Conservation (phyloP, 2,329 filamentous ascomycete species). For the Paecilomyces dactylethromorphus region DNA sequence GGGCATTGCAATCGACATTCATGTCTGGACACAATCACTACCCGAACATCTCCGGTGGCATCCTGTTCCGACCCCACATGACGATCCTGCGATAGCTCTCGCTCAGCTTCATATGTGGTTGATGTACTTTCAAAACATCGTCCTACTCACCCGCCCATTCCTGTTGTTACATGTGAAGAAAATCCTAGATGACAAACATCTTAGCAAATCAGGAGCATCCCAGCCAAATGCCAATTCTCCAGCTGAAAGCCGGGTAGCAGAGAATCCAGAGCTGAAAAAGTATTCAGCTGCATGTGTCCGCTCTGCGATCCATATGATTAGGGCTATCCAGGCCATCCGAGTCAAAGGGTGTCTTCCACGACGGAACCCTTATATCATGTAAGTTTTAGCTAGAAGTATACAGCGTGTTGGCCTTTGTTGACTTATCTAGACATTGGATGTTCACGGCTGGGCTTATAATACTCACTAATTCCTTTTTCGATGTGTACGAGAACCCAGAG, state of each 20-base stretch:
- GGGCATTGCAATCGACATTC: conserved; percentile 50
- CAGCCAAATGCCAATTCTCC: conserved; percentile 10
- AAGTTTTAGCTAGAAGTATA: conserved; percentile 18
- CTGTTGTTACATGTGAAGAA: conserved; percentile 13
- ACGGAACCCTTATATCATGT: conserved; percentile 54
- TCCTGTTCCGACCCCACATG: conserved; percentile 37
- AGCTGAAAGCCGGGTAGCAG: conserved; percentile 8
- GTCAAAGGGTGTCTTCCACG: conserved; percentile 42
- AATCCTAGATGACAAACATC: conserved; percentile 6
- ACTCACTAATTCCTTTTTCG: conserved; percentile 52
- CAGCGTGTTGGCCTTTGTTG: not conserved
- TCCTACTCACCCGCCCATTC: conserved; percentile 59
- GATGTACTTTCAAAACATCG: conserved; percentile 56
- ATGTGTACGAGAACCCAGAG: conserved; percentile 42
- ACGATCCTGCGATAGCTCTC: conserved; percentile 45
- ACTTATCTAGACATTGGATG: conserved; percentile 45
- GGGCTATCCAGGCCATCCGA: conserved; percentile 41
- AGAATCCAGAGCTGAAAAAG: conserved; percentile 10
- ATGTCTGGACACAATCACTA: conserved; percentile 46
- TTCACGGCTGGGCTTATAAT: conserved; percentile 51
- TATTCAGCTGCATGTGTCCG: conserved; percentile 47
- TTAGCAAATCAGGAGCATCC: conserved; percentile 2
- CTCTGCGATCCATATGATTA: conserved; percentile 46
- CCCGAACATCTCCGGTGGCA: conserved; percentile 46
- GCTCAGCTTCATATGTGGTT: conserved; percentile 58